A percentile compares a stretch with the other conserved stretches of the same genome.
phyloP scores from a whole-genome alignment of 2,329 filamentous ascomycete genomes.

The Trichoderma sp. region DNA sequence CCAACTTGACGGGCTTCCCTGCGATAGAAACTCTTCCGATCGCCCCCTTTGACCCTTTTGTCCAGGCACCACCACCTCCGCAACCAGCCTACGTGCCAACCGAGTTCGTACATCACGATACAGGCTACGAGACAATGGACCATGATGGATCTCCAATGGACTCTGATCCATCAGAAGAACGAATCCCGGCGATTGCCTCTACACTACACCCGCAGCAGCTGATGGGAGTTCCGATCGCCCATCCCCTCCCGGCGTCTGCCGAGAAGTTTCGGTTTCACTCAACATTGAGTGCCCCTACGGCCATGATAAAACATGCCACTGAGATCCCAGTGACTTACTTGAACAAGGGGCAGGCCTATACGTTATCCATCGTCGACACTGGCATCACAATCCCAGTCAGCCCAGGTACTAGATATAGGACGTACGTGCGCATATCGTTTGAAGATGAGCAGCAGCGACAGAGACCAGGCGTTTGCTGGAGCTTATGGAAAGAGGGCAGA shows the following conservation, averaged over 20 bases:
- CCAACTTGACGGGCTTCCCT: slow-evolving; percentile 69
- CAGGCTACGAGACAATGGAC: slow-evolving; percentile 75
- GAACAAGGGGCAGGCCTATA: slow-evolving; percentile 96
- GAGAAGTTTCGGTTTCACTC: slow-evolving; percentile 87
- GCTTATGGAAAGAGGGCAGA: slow-evolving; percentile 88
- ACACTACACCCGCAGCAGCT: slow-evolving; percentile 55
- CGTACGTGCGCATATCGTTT: slow-evolving; percentile 91
- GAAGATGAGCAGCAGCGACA: slow-evolving; percentile 91
- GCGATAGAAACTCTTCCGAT: slow-evolving; percentile 58
- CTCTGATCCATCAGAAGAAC: slow-evolving; percentile 48
- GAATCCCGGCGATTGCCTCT: slow-evolving; percentile 55
- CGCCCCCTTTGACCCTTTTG: slow-evolving; percentile 68
- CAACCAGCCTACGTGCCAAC: slow-evolving; percentile 69
- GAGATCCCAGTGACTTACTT: slow-evolving; percentile 97
- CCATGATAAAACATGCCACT: slow-evolving; percentile 86
- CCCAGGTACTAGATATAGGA: slow-evolving; percentile 72
- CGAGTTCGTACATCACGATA: slow-evolving; percentile 75
- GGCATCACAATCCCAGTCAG: slow-evolving; percentile 55
- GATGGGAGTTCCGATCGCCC: slow-evolving; percentile 43
- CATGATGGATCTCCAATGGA: slow-evolving; percentile 68
- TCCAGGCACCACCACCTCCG: slow-evolving; percentile 55
- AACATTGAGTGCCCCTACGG: slow-evolving; percentile 88
- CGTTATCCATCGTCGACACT: slow-evolving; percentile 79
- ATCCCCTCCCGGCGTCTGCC: slow-evolving; percentile 50
- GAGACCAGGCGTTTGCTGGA: slow-evolving; percentile 81